Evolutionary conservation across 208 protist species (phyloP), one percentile per base, ranked within the genome.

Genomic region (Leishmania braziliensis): DNA sequence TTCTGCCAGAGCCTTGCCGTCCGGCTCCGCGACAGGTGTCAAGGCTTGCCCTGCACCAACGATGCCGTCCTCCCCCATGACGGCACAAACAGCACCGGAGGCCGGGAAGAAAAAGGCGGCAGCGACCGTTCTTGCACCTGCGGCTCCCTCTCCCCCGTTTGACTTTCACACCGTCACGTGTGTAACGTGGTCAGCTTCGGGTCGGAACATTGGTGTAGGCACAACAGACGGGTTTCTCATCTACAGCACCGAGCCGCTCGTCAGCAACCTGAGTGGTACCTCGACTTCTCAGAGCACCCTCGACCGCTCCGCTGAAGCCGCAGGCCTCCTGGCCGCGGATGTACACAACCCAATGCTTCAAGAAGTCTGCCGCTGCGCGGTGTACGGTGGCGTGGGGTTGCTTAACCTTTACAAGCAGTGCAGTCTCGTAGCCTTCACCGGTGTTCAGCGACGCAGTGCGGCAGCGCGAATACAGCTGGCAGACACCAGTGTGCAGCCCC

Each of bases 171-270:
- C 84, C 10, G 86, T 95, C 60, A 92, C 89, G 46, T 95, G 92
- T 74, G 76, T 95, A 65, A 63, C 89, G 65, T 95, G 92, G 92
- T 89, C 87, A 5, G 80, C 81, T 43, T 91, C 88, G 8, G 92
- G 90, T 5, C 87, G 84, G 65, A 91, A 88, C 84, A 69, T 96
- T 20, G 90, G 80, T 26, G 75, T 96, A 20, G 93, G 93, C 50
- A 88, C 92, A 2, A 79, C 83, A 20, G 75, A 86, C 82, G 93
- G 93, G 56, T 89, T 96, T 60, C 74, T 92, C 36, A 74, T 95
- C 62, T 96, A 90, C 88, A 96, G 92, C 82, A 91, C 88, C 10
- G 92, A 94, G 83, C 68, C 80, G 0, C 69, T 86, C 50, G 5
- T 81, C 33, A 78, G 51, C 36, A 39, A 36, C 53, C 46, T 86